Percentiles rank a stretch among this genome's conserved stretches.
These are phyloP conservation scores for Plasmodium ovale DNA, from an alignment of 169 alveolate genomes.

Conservation along the genomic window DNA sequence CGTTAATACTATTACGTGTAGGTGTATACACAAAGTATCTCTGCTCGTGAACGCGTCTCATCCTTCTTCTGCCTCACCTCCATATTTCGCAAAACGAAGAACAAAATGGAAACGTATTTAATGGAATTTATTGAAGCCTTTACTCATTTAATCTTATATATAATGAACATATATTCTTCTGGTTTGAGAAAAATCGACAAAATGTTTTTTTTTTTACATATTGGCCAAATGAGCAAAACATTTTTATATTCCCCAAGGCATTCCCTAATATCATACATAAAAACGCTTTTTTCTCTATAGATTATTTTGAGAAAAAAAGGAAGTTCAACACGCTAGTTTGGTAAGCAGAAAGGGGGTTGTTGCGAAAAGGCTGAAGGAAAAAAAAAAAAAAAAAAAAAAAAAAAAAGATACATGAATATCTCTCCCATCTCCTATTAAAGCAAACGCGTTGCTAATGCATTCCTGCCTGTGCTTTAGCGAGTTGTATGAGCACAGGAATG, in stretches of 20 bases:
- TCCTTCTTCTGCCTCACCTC: conserved; percentile 26
- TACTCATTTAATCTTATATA: conserved; percentile 57
- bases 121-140: conserved; percentile 72
- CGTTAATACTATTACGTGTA: no score
- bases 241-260: no score
- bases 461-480: no score
- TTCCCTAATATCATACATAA: no score
- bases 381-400: conserved; percentile 10
- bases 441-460: not conserved
- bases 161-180: conserved; percentile 58
- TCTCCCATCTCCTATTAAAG: not conserved
- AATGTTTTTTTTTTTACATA: no score
- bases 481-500: no score
- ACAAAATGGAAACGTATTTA: conserved; percentile 71
- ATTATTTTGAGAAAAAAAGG: conserved; percentile 70
- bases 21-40: no score
- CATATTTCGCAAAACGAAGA: conserved; percentile 43
- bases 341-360: conserved; percentile 35
- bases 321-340: conserved; percentile 63
- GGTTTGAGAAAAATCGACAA: conserved; percentile 26
- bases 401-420: not conserved
- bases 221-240: no score
- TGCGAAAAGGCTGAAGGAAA: no score
- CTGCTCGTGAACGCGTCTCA: not conserved
- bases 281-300: conserved; percentile 43